Evolutionary conservation across 2,329 filamentous ascomycete species (phyloP).

Genomic region (Curvularia lunata): DNA sequence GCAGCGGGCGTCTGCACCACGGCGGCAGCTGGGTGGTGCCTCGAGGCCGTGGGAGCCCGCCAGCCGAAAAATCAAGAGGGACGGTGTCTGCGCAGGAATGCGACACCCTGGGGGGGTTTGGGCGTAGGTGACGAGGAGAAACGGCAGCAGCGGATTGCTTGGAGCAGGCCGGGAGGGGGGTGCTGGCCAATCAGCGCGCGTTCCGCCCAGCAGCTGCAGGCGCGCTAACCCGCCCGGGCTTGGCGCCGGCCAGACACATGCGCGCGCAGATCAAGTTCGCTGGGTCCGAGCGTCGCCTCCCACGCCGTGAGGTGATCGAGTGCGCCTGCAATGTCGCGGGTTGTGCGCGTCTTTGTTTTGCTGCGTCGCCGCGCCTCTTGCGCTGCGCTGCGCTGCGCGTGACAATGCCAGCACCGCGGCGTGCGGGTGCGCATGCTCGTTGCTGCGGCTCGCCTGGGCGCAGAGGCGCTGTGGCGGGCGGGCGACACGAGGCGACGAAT

Average conservation of each 20-base stretch:
- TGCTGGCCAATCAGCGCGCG: conserved; percentile 6
- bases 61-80: conserved; percentile 2
- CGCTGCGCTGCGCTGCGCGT: background rate
- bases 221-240: conserved; percentile 5
- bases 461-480: background rate
- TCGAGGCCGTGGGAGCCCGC: background rate
- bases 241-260: conserved; percentile 13
- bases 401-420: background rate
- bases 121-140: conserved; percentile 17
- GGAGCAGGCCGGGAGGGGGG: background rate
- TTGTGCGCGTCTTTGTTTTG: background rate
- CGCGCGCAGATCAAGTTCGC: conserved; percentile 32
- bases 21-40: background rate
- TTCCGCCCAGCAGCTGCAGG: conserved; percentile 4
- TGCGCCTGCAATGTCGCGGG: background rate
- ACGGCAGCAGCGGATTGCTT: conserved; percentile 14
- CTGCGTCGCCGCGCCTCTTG: background rate
- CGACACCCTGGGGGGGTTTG: conserved; percentile 11
- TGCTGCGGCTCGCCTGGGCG: background rate
- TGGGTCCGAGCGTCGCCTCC: conserved; percentile 12
- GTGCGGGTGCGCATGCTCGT: background rate
- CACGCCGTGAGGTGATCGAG: background rate
- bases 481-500: conserved; percentile 5
- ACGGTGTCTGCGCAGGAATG: conserved; percentile 9
- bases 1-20: no score